phyloP scores from a whole-genome alignment of 78 protist species.

The Dictyostelium brefeldianum region DNA sequence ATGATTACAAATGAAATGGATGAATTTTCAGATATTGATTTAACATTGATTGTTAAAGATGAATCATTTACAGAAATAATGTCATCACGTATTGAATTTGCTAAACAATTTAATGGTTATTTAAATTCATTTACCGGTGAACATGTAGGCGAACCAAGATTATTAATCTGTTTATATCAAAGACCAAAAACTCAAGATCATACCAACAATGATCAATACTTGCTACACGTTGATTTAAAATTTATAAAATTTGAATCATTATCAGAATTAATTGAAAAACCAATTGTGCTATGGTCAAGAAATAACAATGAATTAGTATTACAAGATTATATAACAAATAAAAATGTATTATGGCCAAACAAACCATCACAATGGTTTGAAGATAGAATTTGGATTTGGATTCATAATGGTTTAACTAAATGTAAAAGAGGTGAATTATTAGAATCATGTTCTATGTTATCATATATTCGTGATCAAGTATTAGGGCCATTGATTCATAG shows the following conservation, averaged over 20 bases:
- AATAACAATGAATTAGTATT: not conserved
- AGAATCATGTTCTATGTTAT: not conserved
- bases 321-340: not conserved
- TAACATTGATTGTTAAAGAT: not conserved
- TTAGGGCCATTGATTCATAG: not conserved
- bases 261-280: not conserved
- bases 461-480: not conserved
- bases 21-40: not conserved
- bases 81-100: not conserved
- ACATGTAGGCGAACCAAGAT: conserved; percentile 20
- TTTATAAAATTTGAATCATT: not conserved
- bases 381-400: conserved; percentile 17
- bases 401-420: not conserved
- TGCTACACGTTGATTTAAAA: conserved; percentile 15
- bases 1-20: not conserved
- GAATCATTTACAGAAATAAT: not conserved
- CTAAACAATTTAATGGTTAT: not conserved
- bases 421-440: not conserved
- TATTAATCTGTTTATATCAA: conserved; percentile 8
- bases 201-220: not conserved
- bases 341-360: not conserved
- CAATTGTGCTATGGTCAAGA: not conserved
- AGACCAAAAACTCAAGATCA: not conserved
- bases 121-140: not conserved
- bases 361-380: conserved; percentile 11